Conservation (phyloP, 1,139 yeast genomes). For the Debaryomycetaceae sp. region DNA sequence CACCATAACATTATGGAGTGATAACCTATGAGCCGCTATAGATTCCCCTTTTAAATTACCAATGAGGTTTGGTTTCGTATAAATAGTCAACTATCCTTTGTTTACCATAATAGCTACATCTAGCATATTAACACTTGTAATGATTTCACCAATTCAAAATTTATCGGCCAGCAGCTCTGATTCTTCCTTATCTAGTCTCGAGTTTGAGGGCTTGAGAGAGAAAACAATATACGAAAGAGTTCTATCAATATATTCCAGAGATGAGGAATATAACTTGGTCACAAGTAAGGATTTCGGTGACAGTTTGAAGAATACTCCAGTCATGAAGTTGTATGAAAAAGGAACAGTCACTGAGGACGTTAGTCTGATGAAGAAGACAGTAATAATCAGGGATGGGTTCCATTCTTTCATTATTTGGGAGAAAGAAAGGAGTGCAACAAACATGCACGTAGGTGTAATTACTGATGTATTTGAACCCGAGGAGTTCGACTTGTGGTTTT, state of each 20-base stretch:
- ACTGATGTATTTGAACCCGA: conserved; percentile 19
- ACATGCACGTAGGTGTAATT: conserved; percentile 23
- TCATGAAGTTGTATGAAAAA: neutral
- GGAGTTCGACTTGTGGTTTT: conserved; percentile 34
- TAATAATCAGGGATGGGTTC: neutral
- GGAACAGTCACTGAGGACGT: neutral
- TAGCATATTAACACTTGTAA: neutral
- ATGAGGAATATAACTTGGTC: conserved; percentile 4
- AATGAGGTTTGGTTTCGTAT: neutral
- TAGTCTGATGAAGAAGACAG: neutral
- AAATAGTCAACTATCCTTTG: neutral
- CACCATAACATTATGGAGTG: no score
- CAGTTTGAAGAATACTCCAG: neutral
- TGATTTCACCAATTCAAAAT: neutral
- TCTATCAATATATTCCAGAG: conserved; percentile 28
- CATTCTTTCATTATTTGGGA: conserved; percentile 18
- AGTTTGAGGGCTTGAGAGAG: neutral
- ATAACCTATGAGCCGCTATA: neutral
- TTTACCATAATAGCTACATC: neutral
- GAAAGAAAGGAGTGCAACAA: conserved; percentile 9
- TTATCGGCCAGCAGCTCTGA: neutral
- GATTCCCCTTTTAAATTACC: neutral
- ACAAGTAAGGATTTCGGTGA: neutral
- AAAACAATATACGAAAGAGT: conserved; percentile 32
- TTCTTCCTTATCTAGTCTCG: neutral